Base-by-base conservation (phyloP, 192 early-diverging fungal species). In the Entomortierella chlamydospora region DNA sequence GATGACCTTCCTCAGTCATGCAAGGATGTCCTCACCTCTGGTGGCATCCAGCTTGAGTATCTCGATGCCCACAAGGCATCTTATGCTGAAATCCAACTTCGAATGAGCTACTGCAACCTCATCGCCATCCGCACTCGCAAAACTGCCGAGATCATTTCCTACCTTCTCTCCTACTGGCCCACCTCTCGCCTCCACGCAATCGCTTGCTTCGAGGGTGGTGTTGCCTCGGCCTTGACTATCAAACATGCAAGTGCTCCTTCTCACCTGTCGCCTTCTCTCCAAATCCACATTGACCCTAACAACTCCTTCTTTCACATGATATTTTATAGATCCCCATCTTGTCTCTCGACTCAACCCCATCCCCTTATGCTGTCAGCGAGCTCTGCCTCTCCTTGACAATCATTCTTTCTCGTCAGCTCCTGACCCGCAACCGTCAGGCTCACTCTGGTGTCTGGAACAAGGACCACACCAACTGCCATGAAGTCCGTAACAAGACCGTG, bases 321-420 rank as follows among this genome's bases (percentile, higher is more conserved):
- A n/a, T 23, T 4, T 31, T 37, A 30, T 69, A 79, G 76, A 79
- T 79, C 28, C 76, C 76, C 23, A 70, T 79, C 51, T 25, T 79
- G 39, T 33, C 76, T 18, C 63, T 79, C 30, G 68, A 79, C 63
- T 79, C 76, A 28, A 66, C 76, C 11, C 76, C 76, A 42, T 79
- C 76, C 30, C 76, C 76, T 8, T 79, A 79, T 37, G 76, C 76
- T 41, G 76, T 79, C 51, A 79, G 76, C 34, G 76, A 79, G 68
- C 76, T 79, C 43, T 79, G 76, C 43, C 61, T 79, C 68, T 79
- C 76, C n/a, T 41, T 79, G 49, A 70, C 76, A 62, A 79, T 79
- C 58, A 70, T 70, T 63, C 76, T 79, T 26, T 79, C 76, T 11
- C 76, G 76, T 33, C 76, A 79, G 43, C 57, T 79, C 12, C 50